Evolutionary conservation across 1,284 basidiomycete genomes (phyloP), one percentile per base, ranked within the genome.

Genomic region (Melanopsichium pennsylvanicum): DNA sequence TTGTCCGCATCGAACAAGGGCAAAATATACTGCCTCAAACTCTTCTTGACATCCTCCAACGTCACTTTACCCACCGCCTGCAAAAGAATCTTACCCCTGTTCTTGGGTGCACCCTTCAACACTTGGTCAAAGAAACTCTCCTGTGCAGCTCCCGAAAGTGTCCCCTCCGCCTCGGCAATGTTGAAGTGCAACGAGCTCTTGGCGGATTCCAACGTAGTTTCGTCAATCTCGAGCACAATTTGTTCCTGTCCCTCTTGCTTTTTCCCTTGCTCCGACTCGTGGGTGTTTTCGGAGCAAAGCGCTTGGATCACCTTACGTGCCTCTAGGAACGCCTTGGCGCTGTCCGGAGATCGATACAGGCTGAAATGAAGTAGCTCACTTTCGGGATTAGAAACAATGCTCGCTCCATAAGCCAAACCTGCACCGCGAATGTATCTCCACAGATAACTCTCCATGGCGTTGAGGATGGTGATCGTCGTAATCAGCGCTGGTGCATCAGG

Each of bases 361-460:
- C 86, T 85, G 83, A 97, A 97, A 55, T 84, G 88, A 23, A 95
- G 84, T 15, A 91, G 82, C 5, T 93, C 92, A 29, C 89, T 85
- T 82, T 98, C 95, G 35, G 88, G 83, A 76, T 96, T 92, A 18
- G 89, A 82, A 2, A 85, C 85, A 43, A 93, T 87, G 70, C 88
- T 88, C 16, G 93, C 92, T 13, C 93, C 93, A 76, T 99, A 99
- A 0, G 96, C 96, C 10, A 80, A 42, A 19, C 78, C 78, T 0
- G 78, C 76, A 22, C 78, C 78, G 19, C 59, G 68, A 44, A 80
- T 78, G 56, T 61, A 79, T 12, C 78, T 63, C 95, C 96, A 98
- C 54, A 98, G 87, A 81, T 90, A 97, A 68, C 90, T 90, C 83
- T 98, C 96, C 43, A 93, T 89, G 2, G 93, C 95, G 72, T 97